Conservation (phyloP, 1,284 basidiomycete species). For the Ustilago vetiveriae region DNA sequence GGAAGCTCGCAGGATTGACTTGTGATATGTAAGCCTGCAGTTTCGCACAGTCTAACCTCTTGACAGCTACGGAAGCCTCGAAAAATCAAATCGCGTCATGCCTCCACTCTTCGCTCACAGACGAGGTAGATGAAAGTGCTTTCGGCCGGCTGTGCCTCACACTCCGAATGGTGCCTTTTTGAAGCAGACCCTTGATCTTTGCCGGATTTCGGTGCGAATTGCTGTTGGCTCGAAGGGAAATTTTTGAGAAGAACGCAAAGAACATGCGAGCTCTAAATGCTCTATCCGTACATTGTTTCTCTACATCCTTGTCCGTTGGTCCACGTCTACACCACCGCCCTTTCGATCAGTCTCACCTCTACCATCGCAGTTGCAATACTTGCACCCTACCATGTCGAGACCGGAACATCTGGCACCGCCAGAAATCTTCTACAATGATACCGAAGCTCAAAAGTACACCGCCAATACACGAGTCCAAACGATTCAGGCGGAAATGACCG, state of each 20-base stretch:
- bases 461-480: constrained; percentile 92
- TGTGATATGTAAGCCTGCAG: constrained; percentile 38
- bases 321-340: too few relatives aligned
- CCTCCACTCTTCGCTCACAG: too few relatives aligned
- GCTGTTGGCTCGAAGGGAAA: constrained; percentile 3
- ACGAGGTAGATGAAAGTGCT: too few relatives aligned
- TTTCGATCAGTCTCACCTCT: too few relatives aligned
- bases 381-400: constrained; percentile 78
- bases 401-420: constrained; percentile 96
- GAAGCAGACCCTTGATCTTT: too few relatives aligned
- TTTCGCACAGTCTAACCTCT: too few relatives aligned
- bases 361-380: too few relatives aligned
- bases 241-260: constrained; percentile 38
- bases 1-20: too few relatives aligned
- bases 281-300: too few relatives aligned
- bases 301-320: too few relatives aligned
- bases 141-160: constrained; percentile 22
- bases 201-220: constrained; percentile 19
- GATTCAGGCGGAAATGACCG: constrained; percentile 98
- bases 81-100: constrained; percentile 14
- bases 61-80: background rate
- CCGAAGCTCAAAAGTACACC: constrained; percentile 95
- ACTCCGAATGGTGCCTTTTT: too few relatives aligned
- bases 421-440: constrained; percentile 97
- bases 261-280: too few relatives aligned